Conservation (phyloP, 2,329 filamentous ascomycete genomes). For the Diaporthe vaccinii region DNA sequence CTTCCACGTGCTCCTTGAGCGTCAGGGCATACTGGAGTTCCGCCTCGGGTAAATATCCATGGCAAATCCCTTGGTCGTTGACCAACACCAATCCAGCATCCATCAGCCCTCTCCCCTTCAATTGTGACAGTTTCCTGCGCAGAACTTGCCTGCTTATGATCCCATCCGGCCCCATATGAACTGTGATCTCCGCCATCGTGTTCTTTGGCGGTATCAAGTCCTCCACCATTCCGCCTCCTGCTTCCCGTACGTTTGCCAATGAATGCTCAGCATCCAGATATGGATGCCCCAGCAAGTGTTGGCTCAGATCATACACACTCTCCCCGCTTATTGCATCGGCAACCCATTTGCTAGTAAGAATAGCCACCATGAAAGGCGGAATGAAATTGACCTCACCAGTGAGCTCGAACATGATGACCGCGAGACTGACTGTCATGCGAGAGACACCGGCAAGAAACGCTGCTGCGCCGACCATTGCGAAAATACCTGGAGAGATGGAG, state of each 20-base stretch:
- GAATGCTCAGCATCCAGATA: slow-evolving; percentile 68
- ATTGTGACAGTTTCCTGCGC: slow-evolving; percentile 58
- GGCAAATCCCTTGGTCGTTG: slow-evolving; percentile 59
- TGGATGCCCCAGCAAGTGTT: slow-evolving; percentile 69
- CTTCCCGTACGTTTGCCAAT: slow-evolving; percentile 49
- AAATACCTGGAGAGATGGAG: slow-evolving; percentile 67
- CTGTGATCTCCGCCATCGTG: slow-evolving; percentile 70
- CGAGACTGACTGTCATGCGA: slow-evolving; percentile 54
- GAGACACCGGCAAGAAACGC: slow-evolving; percentile 71
- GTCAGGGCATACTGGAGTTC: slow-evolving; percentile 66
- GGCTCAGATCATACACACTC: slow-evolving; percentile 71
- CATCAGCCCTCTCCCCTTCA: slow-evolving; percentile 65
- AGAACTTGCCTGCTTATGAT: slow-evolving; percentile 58
- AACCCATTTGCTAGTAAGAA: slow-evolving; percentile 71
- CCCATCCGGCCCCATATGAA: slow-evolving; percentile 59
- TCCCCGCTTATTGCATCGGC: slow-evolving; percentile 67
- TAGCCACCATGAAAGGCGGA: slow-evolving; percentile 70
- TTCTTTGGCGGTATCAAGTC: slow-evolving; percentile 64
- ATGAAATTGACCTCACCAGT: slow-evolving; percentile 71
- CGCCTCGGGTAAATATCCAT: slow-evolving; percentile 67
- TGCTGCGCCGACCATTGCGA: slow-evolving; percentile 71
- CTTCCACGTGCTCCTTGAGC: slow-evolving; percentile 40
- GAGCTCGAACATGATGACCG: slow-evolving; percentile 73
- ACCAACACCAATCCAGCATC: slow-evolving; percentile 71
- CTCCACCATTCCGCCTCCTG: slow-evolving; percentile 52